Conservation (phyloP, 1,139 yeast genomes). For the Suhomyces atakaporum region DNA sequence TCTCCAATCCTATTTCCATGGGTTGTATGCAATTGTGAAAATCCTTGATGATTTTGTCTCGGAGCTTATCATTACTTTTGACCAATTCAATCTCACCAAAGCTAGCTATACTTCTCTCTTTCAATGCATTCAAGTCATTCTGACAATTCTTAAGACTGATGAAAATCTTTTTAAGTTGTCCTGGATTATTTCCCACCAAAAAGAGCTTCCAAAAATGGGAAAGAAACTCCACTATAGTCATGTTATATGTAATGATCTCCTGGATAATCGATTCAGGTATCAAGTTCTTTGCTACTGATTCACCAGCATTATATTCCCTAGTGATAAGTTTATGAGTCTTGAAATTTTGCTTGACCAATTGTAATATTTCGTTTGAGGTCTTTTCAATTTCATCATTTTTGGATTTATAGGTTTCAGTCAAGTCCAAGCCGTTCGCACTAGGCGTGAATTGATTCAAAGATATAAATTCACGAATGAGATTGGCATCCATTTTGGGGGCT, state of each 20-base stretch:
- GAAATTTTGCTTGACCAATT: constrained; percentile 57
- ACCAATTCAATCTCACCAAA: constrained; percentile 16
- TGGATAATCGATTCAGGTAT: constrained; percentile 31
- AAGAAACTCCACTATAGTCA: constrained; percentile 44
- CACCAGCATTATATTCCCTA: constrained; percentile 18
- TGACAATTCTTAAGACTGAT: constrained; percentile 37
- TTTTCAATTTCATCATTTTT: constrained; percentile 45
- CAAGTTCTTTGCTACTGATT: constrained; percentile 22
- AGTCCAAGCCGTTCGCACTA: constrained; percentile 30
- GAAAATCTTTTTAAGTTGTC: constrained; percentile 41
- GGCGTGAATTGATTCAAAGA: constrained; percentile 20
- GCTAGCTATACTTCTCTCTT: constrained; percentile 13
- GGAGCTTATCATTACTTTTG: constrained; percentile 31
- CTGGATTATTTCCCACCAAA: constrained; percentile 40
- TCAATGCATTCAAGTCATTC: constrained; percentile 16
- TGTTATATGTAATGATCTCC: constrained; percentile 40
- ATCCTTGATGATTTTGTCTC: constrained; percentile 38
- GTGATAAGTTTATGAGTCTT: constrained; percentile 46
- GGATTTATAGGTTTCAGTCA: constrained; percentile 41
- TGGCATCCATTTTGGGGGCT: constrained; percentile 16
- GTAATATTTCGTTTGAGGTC: constrained; percentile 51
- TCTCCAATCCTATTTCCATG: constrained; percentile 31
- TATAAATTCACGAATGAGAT: constrained; percentile 31
- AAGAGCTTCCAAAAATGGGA: constrained; percentile 49
- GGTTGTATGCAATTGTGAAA: constrained; percentile 33